Evolutionary conservation across 768 basidiomycete genomes (phyloP).

Genomic region (Tremella yokohamensis): DNA sequence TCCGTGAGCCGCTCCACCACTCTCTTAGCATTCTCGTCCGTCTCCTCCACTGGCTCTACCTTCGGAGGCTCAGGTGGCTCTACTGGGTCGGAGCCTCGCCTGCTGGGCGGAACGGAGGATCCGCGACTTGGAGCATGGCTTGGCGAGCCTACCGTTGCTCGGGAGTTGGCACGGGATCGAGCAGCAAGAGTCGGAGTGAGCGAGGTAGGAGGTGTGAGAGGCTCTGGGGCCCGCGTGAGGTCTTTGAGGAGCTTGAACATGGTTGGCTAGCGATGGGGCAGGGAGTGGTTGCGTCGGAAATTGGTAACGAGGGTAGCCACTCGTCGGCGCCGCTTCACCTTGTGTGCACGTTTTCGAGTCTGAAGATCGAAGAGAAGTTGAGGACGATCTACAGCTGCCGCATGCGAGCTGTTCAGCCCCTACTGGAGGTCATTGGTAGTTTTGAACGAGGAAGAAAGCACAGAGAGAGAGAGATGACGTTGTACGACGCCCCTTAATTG

Average conservation of each 20-base stretch:
- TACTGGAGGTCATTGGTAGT: no score
- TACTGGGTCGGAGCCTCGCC: conserved; percentile 2
- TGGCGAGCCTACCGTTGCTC: not conserved
- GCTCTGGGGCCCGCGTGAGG: conserved; percentile 38
- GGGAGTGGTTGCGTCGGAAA: no score
- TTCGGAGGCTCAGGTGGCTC: conserved; percentile 11
- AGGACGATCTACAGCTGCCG: no score
- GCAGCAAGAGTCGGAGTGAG: conserved; percentile 7
- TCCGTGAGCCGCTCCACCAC: conserved; percentile 28
- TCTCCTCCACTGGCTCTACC: conserved; percentile 27
- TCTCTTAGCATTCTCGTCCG: conserved; percentile 21
- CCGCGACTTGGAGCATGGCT: not conserved
- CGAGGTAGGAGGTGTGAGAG: conserved; percentile 19
- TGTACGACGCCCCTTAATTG: no score
- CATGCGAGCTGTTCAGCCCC: no score
- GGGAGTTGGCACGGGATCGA: conserved; percentile 8
- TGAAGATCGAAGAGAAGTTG: no score
- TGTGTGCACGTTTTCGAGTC: no score
- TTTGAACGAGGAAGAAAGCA: no score
- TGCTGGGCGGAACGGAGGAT: not conserved
- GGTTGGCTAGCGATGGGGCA: no score
- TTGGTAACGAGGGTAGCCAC: no score
- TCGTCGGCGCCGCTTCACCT: no score
- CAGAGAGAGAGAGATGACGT: no score
- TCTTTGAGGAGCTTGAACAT: conserved; percentile 50